Evolutionary conservation across 768 basidiomycete species (phyloP), one percentile per base, ranked within the genome.

Genomic region (Mycena maculata): DNA sequence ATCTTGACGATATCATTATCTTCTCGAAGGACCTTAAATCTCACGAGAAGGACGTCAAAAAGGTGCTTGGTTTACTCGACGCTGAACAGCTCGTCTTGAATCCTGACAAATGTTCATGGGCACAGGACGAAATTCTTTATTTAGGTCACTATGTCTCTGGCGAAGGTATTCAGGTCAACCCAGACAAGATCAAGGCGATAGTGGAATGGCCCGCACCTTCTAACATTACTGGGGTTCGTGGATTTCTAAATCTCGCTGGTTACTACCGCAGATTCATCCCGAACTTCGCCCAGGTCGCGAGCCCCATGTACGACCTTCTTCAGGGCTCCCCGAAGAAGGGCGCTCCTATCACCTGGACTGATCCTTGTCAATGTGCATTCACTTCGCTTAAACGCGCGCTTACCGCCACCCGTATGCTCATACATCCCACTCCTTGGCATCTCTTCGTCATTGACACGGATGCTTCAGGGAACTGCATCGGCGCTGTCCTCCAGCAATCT

Each of bases 1-100:
- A 65, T 25, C 47, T 79, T 0, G 75, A 77, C 50, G 74, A 79
- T 57, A 76, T 78, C 22, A 42, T 79, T 1, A 72, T 80, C 44
- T 76, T 68, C 30, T 69, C 69, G 1, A 68, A 56, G 13, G 47
- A 20, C 13, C 25, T 58, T 1, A 56, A 65, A 2, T 59, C 70
- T 36, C 74, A 57, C 55, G 27, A 28, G 4, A 30, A 42, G 11
- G 39, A 44, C 13, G 55, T 57, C 25, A 18, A 44, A 68, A 41
- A 60, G 33, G 47, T 60, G n/a, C 59, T 60, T 30, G n/a, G 22
- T n/a, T 25, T 27, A 28, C 49, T n/a, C n/a, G n/a, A n/a, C n/a
- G n/a, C n/a, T n/a, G n/a, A n/a, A n/a, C n/a, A n/a, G n/a, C n/a
- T n/a, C n/a, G n/a, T n/a, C n/a, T n/a, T n/a, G n/a, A n/a, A n/a